Evolutionary conservation across 129 eudicot species (phyloP), one percentile per base, ranked within the genome.

Genomic region (Escallonia herrerae): DNA sequence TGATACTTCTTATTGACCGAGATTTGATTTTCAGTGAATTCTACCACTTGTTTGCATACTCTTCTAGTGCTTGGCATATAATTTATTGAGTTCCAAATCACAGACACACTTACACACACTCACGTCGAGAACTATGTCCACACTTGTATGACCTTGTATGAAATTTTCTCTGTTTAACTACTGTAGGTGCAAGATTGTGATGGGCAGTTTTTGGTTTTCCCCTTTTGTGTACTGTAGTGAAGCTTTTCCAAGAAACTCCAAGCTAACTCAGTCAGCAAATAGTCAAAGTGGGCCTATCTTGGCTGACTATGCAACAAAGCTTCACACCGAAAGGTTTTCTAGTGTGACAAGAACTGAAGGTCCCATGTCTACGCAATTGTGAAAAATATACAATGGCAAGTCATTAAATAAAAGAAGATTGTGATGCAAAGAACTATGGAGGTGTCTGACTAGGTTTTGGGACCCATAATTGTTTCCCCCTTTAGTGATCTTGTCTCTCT

Each of bases 261-360:
- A 54, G 61, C 47, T 8, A 13, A 22, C 8, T 60, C 43, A 37
- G 15, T 41, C 58, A 10, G 37, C 3, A 62, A 67, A 41, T 11
- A 69, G 43, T 68, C 64, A 72, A 72, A 67, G 77, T 56, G 68
- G 70, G 68, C 45, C 57, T 58, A 4, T 3, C 55, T 45, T 33
- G 12, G 58, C 63, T 63, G 76, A 63, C 65, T 33, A 51, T 3
- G 39, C 51, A 43, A 45, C 63, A 62, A 54, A 11, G 68, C 10
- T 62, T 63, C 57, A 52, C 77, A 64, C 77, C 77, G 77, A 72
- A 72, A 72, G 77, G 40, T 66, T 42, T 53, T 33, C 13, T 40
- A 66, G 61, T 60, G 11, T 62, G 62, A 49, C 64, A 43, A 67
- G 10, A 62, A 22, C 40, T 44, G 11, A 43, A 49, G 74, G 69